These are phyloP conservation scores for Rhodotorula diobovata DNA, from an alignment of 768 basidiomycete genomes.

Conservation along the genomic window DNA sequence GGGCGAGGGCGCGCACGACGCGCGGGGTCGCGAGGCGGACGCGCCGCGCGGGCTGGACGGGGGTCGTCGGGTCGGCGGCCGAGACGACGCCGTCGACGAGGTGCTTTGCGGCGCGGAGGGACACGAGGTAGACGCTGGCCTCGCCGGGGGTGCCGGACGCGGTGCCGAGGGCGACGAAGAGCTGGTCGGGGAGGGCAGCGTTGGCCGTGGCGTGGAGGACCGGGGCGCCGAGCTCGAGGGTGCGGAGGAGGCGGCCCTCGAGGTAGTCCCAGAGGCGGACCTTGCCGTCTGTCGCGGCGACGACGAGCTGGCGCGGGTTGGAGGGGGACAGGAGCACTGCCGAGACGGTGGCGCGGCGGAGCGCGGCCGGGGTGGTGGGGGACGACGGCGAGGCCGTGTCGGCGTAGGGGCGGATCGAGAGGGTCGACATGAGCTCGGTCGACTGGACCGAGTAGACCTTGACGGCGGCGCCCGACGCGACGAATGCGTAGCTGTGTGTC, in stretches of 20 bases:
- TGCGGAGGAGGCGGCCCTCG: constrained; percentile 71
- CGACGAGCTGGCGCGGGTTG: constrained; percentile 84
- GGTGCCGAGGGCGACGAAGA: constrained; percentile 59
- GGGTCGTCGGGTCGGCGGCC: constrained; percentile 4
- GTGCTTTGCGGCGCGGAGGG: constrained; percentile 15
- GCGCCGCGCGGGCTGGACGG: constrained; percentile 26
- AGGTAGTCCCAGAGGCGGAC: constrained; percentile 90
- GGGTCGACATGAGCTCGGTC: constrained; percentile 73
- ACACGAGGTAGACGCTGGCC: constrained; percentile 31
- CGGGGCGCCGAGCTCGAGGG: constrained; percentile 64
- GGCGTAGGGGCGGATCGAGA: constrained; percentile 53
- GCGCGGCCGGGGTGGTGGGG: not conserved
- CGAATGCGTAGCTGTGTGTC: constrained; percentile 71
- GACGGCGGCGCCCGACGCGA: constrained; percentile 71
- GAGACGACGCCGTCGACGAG: not conserved
- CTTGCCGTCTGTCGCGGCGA: constrained; percentile 74
- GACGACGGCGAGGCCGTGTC: constrained; percentile 43
- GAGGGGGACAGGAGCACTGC: constrained; percentile 71
- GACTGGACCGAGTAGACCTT: constrained; percentile 78
- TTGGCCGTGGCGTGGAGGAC: constrained; percentile 70
- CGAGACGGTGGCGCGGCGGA: constrained; percentile 56
- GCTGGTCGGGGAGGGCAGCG: constrained; percentile 60
- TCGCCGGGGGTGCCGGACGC: not conserved
- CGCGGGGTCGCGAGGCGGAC: constrained; percentile 39
- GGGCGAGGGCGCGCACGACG: constrained; percentile 54